phyloP scores from a whole-genome alignment of 2,329 filamentous ascomycete genomes.

The Pseudocercospora vitis region DNA sequence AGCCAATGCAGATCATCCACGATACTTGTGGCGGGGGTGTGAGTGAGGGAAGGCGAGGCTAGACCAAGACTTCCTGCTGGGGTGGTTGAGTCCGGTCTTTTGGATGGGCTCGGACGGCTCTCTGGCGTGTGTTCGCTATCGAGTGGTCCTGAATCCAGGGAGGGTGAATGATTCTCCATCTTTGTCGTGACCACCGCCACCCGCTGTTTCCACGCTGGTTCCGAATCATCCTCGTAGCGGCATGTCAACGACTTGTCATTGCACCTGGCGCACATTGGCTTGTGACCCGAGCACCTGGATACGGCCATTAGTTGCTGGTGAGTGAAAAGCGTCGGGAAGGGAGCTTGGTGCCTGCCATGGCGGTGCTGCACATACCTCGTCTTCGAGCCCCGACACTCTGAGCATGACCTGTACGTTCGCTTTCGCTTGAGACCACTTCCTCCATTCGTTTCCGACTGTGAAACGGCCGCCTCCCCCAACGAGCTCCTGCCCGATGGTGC shows the following conservation, averaged over 20 bases:
- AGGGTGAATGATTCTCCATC: slow-evolving; percentile 15
- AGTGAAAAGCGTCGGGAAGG: too few relatives aligned
- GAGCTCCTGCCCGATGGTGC: slow-evolving; percentile 16
- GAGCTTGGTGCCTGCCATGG: not conserved
- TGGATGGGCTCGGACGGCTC: slow-evolving; percentile 17
- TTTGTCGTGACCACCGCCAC: slow-evolving; percentile 9
- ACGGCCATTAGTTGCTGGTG: not conserved
- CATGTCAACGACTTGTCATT: slow-evolving; percentile 25
- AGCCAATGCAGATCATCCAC: slow-evolving; percentile 25
- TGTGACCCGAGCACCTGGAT: slow-evolving; percentile 26
- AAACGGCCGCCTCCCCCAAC: slow-evolving; percentile 8
- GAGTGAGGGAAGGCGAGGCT: slow-evolving; percentile 15
- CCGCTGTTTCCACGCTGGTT: slow-evolving; percentile 30
- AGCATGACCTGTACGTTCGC: slow-evolving; percentile 28
- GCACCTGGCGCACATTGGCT: slow-evolving; percentile 26
- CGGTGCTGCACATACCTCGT: slow-evolving; percentile 5
- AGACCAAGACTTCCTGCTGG: slow-evolving; percentile 20
- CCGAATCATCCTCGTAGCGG: slow-evolving; percentile 27
- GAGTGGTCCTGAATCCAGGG: slow-evolving; percentile 9
- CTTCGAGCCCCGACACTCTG: slow-evolving; percentile 26
- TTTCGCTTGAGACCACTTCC: slow-evolving; percentile 25
- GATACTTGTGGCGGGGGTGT: slow-evolving; percentile 11
- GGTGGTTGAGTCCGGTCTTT: slow-evolving; percentile 20
- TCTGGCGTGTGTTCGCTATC: slow-evolving; percentile 16
- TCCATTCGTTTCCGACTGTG: not conserved